Base-by-base conservation (phyloP, 1,284 basidiomycete species). In the Trichosporon inkin region DNA sequence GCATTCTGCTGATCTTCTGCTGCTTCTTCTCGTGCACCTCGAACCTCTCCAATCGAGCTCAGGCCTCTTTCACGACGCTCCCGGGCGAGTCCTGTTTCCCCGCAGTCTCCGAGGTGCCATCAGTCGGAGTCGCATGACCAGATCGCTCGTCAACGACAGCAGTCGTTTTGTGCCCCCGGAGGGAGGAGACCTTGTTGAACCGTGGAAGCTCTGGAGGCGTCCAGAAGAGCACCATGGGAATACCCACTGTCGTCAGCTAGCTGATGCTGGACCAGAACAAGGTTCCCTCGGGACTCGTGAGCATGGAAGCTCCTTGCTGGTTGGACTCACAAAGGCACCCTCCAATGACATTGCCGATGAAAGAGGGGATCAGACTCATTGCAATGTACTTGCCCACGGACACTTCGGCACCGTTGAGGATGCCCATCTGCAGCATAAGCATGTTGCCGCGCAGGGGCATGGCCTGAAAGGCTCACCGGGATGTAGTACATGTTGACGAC, bases 401-500 rank as follows among this genome's bases (percentile, higher is more conserved):
- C 39, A 72, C 63, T 4, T 58, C 32, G 16, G 68, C 60, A 14
- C 69, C 68, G 14, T 69, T 69, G 65, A 78, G 60, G 47, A 78
- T 71, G 13, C 71, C 77, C 54, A 68, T 65, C 19, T 70, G 72
- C 41, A 78, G 67, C 58, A 72, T 67, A 60, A 71, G 77, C 69
- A 71, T 71, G 67, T 76, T 75, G 17, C 56, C 58, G 22, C 10
- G 10, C 28, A 32, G 8, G 28, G 8, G 37, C 35, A n/a, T n/a
- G n/a, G n/a, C 19, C 40, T 6, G 17, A 11, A 24, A 17, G 38
- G 1, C 14, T 38, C 16, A 51, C 24, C 5, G 47, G 37, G 2
- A 55, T 24, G 34, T 28, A 32, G 13, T 22, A 65, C 60, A 57
- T 28, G 62, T 41, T 41, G 60, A 75, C 76, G 6, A 76, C 71